A percentile compares a stretch with the other conserved stretches of the same genome.
Evolutionary conservation across 73 alveolate species (phyloP).

Genomic region (Tetrahymena thermophila): DNA sequence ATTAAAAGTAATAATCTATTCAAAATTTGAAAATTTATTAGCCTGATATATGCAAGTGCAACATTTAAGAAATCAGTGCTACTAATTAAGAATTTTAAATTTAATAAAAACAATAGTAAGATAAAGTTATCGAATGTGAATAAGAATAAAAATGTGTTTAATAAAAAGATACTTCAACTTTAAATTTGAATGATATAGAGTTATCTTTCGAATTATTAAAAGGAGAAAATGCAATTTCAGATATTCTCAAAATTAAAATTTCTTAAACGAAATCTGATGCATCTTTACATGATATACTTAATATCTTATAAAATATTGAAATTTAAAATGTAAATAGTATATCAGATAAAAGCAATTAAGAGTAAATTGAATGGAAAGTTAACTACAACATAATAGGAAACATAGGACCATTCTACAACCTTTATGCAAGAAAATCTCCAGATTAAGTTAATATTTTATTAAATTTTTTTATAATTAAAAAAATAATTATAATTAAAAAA

Average conservation of each 20-base stretch:
- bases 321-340: too few species aligned
- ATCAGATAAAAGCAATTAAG: not conserved
- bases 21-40: not conserved
- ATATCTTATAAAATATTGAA: not conserved
- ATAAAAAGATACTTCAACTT: too few species aligned
- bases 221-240: not conserved
- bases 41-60: not conserved
- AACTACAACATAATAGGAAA: not conserved
- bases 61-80: not conserved
- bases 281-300: not conserved
- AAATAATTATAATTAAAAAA: too few species aligned
- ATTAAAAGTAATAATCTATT: too few species aligned
- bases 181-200: too few species aligned
- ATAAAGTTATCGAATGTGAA: not conserved
- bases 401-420: not conserved
- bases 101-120: too few species aligned
- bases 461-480: too few species aligned
- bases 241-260: not conserved
- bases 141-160: not conserved
- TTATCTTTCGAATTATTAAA: not conserved
- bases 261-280: not conserved
- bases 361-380: not conserved
- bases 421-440: not conserved
- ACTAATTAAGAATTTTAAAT: not conserved
- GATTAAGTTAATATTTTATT: not conserved